Evolutionary conservation across 306 rosid species (phyloP).

Genomic region (Rosa multiflora): DNA sequence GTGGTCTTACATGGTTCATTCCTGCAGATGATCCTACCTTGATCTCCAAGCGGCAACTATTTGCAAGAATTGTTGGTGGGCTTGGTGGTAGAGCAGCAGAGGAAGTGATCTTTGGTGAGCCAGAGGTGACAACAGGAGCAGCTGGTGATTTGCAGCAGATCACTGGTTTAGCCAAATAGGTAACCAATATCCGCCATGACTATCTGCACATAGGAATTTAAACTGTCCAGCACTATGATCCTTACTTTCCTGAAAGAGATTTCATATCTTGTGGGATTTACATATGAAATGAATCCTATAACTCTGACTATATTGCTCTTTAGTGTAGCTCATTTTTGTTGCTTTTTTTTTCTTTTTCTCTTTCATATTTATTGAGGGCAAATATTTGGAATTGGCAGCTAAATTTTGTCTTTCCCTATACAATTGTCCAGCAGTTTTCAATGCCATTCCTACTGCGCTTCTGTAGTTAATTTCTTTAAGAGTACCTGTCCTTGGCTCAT

Average conservation of each 20-base stretch:
- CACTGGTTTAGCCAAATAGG: constrained; percentile 95
- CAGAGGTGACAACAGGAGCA: constrained; percentile 98
- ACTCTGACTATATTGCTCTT: background rate
- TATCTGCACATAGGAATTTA: background rate
- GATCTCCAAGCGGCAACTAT: constrained; percentile 94
- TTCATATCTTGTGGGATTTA: background rate
- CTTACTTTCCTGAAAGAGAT: too few relatives aligned
- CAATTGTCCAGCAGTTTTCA: background rate
- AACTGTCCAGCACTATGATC: background rate
- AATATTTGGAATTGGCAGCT: background rate
- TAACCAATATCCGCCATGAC: constrained; percentile 20
- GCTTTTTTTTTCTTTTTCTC: background rate
- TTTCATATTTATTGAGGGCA: background rate
- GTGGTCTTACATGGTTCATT: constrained; percentile 98
- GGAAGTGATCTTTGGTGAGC: constrained; percentile 92
- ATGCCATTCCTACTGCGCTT: background rate
- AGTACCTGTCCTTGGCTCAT: background rate
- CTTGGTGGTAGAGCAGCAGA: constrained; percentile 99
- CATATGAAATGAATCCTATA: background rate
- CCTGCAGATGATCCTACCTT: constrained; percentile 93
- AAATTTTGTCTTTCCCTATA: background rate
- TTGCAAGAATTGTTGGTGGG: constrained; percentile 98
- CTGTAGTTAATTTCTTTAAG: background rate
- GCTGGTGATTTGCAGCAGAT: constrained; percentile 97
- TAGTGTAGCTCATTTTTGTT: background rate